phyloP scores from a whole-genome alignment of 345 rosid genomes.

The Brassica nigra region DNA sequence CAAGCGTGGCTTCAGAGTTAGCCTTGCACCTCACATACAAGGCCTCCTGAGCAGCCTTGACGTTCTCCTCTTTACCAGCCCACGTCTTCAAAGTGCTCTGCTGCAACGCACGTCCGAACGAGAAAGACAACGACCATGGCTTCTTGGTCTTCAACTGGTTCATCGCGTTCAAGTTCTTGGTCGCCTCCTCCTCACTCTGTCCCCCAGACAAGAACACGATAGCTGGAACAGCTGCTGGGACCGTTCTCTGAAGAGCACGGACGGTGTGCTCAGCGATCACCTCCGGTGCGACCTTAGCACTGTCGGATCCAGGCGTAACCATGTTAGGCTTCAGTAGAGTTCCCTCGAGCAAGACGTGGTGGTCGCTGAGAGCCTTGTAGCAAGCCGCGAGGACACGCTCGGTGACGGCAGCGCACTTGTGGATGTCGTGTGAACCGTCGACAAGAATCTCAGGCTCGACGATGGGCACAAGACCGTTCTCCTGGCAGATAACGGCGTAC shows the following conservation, averaged over 20 bases:
- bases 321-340: neutral
- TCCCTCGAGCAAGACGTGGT: neutral
- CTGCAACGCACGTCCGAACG: neutral
- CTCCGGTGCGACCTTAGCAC: neutral
- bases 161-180: neutral
- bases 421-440: neutral
- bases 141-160: neutral
- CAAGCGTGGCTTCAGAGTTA: neutral
- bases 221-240: neutral
- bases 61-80: neutral
- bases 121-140: neutral
- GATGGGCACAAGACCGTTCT: neutral
- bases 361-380: slow-evolving; percentile 3
- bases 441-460: neutral
- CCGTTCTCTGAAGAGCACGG: neutral
- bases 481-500: neutral
- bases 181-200: slow-evolving; percentile 1
- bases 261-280: neutral
- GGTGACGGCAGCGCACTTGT: neutral
- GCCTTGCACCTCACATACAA: slow-evolving; percentile 4
- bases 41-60: neutral
- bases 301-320: neutral
- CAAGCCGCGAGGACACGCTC: neutral
- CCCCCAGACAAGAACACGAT: neutral
- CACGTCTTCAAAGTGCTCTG: slow-evolving; percentile 1